phyloP scores from a whole-genome alignment of 2,329 filamentous ascomycete species.

The Colletotrichum salicis region DNA sequence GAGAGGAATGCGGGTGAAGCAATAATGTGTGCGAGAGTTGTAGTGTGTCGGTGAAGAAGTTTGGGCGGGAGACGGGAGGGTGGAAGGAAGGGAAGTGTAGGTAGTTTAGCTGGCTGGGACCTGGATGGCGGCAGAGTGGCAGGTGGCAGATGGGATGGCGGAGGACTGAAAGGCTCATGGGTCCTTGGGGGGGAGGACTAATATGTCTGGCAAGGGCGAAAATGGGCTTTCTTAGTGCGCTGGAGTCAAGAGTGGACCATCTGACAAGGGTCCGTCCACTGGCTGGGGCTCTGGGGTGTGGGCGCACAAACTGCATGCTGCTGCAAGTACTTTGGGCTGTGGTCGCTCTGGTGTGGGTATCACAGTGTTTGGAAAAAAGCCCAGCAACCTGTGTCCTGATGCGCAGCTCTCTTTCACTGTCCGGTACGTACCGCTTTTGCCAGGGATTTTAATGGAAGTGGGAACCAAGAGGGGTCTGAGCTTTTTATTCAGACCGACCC shows the following conservation, averaged over 20 bases:
- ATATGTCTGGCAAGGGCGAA: conserved; percentile 10
- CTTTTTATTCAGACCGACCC: conserved; percentile 27
- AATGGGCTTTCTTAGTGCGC: conserved; percentile 6
- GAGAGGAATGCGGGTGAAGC: conserved; percentile 18
- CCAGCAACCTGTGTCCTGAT: background rate
- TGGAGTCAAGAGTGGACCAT: conserved; percentile 3
- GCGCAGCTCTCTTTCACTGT: conserved; percentile 18
- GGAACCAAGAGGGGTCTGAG: conserved; percentile 18
- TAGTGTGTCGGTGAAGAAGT: conserved; percentile 28
- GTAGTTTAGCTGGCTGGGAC: conserved; percentile 31
- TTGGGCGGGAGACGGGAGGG: conserved; percentile 13
- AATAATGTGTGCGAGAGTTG: conserved; percentile 12
- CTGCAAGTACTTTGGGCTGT: conserved; percentile 5
- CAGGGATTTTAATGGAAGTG: conserved; percentile 31
- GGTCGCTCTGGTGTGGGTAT: conserved; percentile 1
- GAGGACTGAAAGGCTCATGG: conserved; percentile 1
- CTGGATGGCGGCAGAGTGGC: conserved; percentile 34
- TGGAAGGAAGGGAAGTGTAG: conserved; percentile 29
- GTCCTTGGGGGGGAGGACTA: background rate
- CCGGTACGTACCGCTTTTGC: conserved; percentile 15
- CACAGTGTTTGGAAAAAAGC: conserved; percentile 20
- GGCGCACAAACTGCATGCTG: conserved; percentile 28
- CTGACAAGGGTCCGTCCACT: conserved; percentile 32
- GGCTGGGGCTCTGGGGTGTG: conserved; percentile 5
- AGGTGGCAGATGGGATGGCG: conserved; percentile 31